Conservation (phyloP, 345 rosid genomes). For the Erucastrum elatum region DNA sequence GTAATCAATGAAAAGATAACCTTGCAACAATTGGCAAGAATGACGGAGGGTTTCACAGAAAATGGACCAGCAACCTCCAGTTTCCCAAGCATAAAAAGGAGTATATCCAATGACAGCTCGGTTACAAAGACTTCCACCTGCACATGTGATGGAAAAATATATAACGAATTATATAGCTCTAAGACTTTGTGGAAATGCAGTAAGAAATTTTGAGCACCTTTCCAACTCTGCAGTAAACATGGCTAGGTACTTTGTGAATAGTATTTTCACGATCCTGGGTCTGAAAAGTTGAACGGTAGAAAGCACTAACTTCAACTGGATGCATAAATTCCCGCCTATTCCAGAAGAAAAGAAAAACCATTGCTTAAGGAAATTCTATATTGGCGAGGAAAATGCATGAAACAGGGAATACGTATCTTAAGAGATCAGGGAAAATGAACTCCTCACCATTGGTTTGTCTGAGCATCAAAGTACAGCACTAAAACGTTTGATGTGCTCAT, state of each 20-base stretch:
- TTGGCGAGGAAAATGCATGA: slow-evolving; percentile 16
- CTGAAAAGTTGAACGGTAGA: slow-evolving; percentile 60
- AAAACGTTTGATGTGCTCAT: slow-evolving; percentile 50
- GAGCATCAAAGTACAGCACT: slow-evolving; percentile 69
- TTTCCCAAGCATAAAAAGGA: slow-evolving; percentile 73
- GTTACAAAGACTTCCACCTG: slow-evolving; percentile 75
- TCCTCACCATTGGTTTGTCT: slow-evolving; percentile 69
- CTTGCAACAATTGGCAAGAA: slow-evolving; percentile 85
- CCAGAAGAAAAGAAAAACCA: slow-evolving; percentile 28
- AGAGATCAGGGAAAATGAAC: slow-evolving; percentile 12
- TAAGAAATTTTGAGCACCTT: slow-evolving; percentile 47
- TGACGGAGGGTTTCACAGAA: slow-evolving; percentile 60
- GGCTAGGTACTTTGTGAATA: slow-evolving; percentile 58
- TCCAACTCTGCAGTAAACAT: slow-evolving; percentile 68
- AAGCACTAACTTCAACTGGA: slow-evolving; percentile 68
- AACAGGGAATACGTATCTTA: slow-evolving; percentile 18
- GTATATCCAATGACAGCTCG: slow-evolving; percentile 80
- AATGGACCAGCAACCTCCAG: slow-evolving; percentile 89
- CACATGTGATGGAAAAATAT: slow-evolving; percentile 37
- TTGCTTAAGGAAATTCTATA: slow-evolving; percentile 10
- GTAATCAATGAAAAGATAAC: slow-evolving; percentile 39
- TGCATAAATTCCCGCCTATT: slow-evolving; percentile 73
- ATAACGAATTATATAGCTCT: slow-evolving; percentile 17
- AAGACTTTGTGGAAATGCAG: slow-evolving; percentile 18
- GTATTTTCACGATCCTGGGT: slow-evolving; percentile 35